Evolutionary conservation across 768 basidiomycete genomes (phyloP).

Genomic region (Calocybe indica): DNA sequence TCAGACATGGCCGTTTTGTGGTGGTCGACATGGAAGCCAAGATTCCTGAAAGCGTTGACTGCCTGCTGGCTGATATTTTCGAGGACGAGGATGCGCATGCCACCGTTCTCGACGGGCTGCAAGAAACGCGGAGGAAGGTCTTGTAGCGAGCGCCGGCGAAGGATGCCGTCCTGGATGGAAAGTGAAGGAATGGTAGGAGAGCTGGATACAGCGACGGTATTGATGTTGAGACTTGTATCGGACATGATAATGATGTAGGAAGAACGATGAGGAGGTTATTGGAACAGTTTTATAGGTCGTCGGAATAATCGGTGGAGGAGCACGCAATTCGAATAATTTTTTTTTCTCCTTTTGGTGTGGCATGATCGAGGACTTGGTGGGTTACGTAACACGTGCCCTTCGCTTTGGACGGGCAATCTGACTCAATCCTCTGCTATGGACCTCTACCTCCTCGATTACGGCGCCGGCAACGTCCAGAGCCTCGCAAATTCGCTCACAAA

Average conservation of each 20-base stretch:
- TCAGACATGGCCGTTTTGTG: slow-evolving; percentile 81
- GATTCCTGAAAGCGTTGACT: slow-evolving; percentile 66
- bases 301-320: slow-evolving; percentile 1
- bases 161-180: slow-evolving; percentile 38
- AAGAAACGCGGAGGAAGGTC: slow-evolving; percentile 54
- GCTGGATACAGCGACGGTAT: slow-evolving; percentile 40
- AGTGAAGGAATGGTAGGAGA: slow-evolving; percentile 39
- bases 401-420: neutral
- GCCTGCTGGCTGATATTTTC: slow-evolving; percentile 96
- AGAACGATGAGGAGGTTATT: neutral
- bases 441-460: slow-evolving; percentile 93
- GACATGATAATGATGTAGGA: slow-evolving; percentile 1
- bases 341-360: neutral
- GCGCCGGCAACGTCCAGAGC: slow-evolving; percentile 91
- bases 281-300: neutral
- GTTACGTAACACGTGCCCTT: neutral
- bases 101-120: slow-evolving; percentile 78
- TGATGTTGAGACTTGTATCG: slow-evolving; percentile 7
- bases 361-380: neutral
- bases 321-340: slow-evolving; percentile 1
- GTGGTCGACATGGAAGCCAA: slow-evolving; percentile 93
- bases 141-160: slow-evolving; percentile 26
- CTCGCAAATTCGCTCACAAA: slow-evolving; percentile 86
- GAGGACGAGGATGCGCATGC: slow-evolving; percentile 75
- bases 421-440: slow-evolving; percentile 17